These are phyloP conservation scores for Carex parvula DNA, from an alignment of 176 grass and related monocot species.

Conservation along the genomic window DNA sequence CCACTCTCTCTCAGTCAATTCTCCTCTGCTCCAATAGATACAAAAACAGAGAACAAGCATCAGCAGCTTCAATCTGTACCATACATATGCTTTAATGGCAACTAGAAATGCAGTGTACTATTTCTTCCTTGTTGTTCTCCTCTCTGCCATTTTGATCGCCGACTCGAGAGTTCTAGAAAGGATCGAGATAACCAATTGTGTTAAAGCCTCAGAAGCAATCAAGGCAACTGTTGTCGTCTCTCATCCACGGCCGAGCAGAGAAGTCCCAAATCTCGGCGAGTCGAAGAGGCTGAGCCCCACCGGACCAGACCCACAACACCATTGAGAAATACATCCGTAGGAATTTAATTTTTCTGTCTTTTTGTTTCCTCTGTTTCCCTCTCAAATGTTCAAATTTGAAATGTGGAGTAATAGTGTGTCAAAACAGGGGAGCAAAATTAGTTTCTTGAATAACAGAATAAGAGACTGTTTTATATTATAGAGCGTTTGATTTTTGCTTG, in stretches of 20 bases:
- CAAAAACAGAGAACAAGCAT: background rate
- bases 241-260: background rate
- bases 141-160: constrained; percentile 15
- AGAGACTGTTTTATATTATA: background rate
- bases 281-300: constrained; percentile 70
- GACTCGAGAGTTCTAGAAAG: constrained; percentile 35
- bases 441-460: background rate
- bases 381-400: background rate
- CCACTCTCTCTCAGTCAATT: background rate
- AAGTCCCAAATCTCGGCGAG: constrained; percentile 6
- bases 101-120: background rate
- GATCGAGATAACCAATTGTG: background rate
- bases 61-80: background rate
- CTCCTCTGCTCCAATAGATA: background rate
- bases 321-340: constrained; percentile 20
- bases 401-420: background rate
- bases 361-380: background rate
- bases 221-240: constrained; percentile 14
- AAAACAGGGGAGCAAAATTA: background rate
- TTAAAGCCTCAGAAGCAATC: background rate
- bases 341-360: background rate
- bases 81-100: constrained; percentile 27
- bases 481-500: background rate
- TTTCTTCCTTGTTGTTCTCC: constrained; percentile 39
- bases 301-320: constrained; percentile 73